Base-by-base conservation (phyloP, 345 rosid genomes). In the Passiflora organensis region DNA sequence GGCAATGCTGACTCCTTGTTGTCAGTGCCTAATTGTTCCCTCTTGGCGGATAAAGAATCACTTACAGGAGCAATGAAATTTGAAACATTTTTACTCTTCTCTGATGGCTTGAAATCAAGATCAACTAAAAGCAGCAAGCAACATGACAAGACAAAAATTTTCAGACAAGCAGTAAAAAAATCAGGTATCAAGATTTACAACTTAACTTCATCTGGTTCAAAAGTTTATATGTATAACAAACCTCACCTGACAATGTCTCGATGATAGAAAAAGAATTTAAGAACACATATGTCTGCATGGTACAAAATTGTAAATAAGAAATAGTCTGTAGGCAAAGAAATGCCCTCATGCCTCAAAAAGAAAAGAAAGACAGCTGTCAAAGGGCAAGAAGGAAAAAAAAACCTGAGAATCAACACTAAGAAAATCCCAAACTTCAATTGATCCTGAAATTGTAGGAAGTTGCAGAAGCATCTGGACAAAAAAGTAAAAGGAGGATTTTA, bases 321-420 rank as follows among this genome's bases (percentile, higher is more conserved):
- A 48, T 25, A 39, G 10, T 17, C 8, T 41, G 43, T 41, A 9
- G 41, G 41, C 43, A 3, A 28, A 8, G 43, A 9, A 11, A 4
- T 41, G 10, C 13, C n/a, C n/a, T 13, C 43, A 41, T 1, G 43
- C n/a, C 5, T 41, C 13, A 41, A 41, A 39, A 41, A 2, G 14
- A 41, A 41, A 36, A 39, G 15, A 1, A 22, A 3, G 46, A 41
- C 39, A 20, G 32, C 10, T 5, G 17, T 12, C 17, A 52, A 44
- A 1, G 43, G 21, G 49, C 37, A 10, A 20, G 51, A 12, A 14
- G 58, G 67, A 66, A 67, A 68, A 45, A 22, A 41, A 64, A 74
- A 89, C 99, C 99, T 89, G 99, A 34, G 99, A 94, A 78, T 94
- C 99, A 59, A 94, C 88, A 50, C 90, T 87, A 57, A 94, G 82